Percentiles rank a stretch among this genome's conserved stretches.
Conservation (phyloP, 306 rosid genomes). For the Rosa persica region DNA sequence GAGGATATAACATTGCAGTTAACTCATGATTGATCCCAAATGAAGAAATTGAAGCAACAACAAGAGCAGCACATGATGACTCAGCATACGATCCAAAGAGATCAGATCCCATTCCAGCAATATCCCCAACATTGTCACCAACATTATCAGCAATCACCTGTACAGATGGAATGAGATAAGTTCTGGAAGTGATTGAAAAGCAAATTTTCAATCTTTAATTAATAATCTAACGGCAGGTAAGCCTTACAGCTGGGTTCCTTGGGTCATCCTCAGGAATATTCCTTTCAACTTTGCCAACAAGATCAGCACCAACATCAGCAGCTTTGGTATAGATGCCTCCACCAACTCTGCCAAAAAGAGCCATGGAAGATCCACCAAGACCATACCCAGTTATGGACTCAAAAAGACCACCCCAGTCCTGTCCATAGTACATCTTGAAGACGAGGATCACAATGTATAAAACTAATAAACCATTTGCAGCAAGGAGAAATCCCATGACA, state of each 20-base stretch:
- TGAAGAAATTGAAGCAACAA: constrained; percentile 96
- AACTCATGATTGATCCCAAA: constrained; percentile 86
- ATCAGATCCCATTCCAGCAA: constrained; percentile 99
- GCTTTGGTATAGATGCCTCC: constrained; percentile 99
- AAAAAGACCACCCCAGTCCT: constrained; percentile 93
- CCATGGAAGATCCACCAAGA: constrained; percentile 99
- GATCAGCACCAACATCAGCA: constrained; percentile 99
- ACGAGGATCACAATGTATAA: constrained; percentile 71
- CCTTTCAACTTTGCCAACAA: constrained; percentile 91
- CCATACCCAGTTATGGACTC: constrained; percentile 99
- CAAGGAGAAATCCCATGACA: constrained; percentile 95
- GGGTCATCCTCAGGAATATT: constrained; percentile 97
- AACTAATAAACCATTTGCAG: constrained; percentile 93
- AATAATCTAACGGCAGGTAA: neutral
- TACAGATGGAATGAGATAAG: neutral
- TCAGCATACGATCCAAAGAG: constrained; percentile 98
- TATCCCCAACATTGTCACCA: constrained; percentile 97
- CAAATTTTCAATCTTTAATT: neutral
- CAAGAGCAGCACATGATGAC: constrained; percentile 98
- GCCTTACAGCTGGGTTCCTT: constrained; percentile 95
- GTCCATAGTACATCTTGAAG: constrained; percentile 89
- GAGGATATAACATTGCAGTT: constrained; percentile 86
- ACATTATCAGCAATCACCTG: constrained; percentile 99
- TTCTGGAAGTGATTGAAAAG: neutral
- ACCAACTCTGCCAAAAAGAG: constrained; percentile 96